Conservation (phyloP, 1,284 basidiomycete species). For the Ceratobasidium sp. region DNA sequence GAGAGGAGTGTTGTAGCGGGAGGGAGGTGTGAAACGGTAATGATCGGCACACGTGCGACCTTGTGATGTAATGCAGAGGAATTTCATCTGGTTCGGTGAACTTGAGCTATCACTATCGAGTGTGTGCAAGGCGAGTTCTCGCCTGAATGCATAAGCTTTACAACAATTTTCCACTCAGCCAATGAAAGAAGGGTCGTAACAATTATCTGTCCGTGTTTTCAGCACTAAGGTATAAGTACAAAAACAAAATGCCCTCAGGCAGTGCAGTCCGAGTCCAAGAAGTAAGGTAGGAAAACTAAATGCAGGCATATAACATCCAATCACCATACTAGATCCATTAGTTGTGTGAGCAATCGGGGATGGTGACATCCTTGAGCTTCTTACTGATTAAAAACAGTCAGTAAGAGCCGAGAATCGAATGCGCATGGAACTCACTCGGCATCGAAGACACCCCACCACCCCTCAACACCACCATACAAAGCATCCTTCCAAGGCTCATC, state of each 20-base stretch:
- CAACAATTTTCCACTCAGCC: too few species aligned
- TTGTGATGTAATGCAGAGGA: constrained; percentile 10
- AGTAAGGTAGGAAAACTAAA: background rate
- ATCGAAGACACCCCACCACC: constrained; percentile 70
- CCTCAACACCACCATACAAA: constrained; percentile 86
- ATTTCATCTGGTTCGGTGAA: too few species aligned
- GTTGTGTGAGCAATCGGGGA: constrained; percentile 53
- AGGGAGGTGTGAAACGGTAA: background rate
- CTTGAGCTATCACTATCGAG: too few species aligned
- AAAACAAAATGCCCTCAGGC: background rate
- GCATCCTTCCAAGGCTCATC: constrained; percentile 85
- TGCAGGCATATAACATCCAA: background rate
- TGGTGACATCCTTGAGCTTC: constrained; percentile 54
- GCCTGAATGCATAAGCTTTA: too few species aligned
- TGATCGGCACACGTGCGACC: constrained; percentile 34
- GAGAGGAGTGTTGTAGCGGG: background rate
- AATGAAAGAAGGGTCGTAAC: background rate
- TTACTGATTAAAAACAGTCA: constrained; percentile 43
- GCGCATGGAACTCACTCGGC: constrained; percentile 49
- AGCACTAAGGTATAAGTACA: constrained; percentile 7
- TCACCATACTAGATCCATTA: constrained; percentile 38
- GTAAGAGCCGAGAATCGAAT: background rate
- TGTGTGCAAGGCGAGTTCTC: too few species aligned
- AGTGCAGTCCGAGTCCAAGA: constrained; percentile 1
- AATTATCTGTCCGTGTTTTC: background rate